phyloP scores from a whole-genome alignment of 73 alveolate species.

The Paramecium sexaurelia region DNA sequence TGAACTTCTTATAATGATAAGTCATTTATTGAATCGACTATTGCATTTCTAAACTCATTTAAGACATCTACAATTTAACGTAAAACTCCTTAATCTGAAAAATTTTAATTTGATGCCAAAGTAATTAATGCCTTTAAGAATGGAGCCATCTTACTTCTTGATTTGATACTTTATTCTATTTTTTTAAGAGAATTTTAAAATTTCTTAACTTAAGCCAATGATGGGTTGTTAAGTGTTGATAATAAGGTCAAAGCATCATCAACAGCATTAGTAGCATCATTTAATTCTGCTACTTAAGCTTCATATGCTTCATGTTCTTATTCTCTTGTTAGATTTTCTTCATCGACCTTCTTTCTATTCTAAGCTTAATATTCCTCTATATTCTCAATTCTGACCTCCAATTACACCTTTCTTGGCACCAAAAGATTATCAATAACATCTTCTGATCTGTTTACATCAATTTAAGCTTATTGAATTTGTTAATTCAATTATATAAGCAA shows the following conservation, averaged over 20 bases:
- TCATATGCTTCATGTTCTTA: constrained; percentile 28
- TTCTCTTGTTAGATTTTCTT: constrained; percentile 6
- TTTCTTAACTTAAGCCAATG: constrained; percentile 24
- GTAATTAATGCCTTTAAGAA: constrained; percentile 31
- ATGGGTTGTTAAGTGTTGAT: constrained; percentile 6
- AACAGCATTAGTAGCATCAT: constrained; percentile 36
- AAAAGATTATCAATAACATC: not conserved
- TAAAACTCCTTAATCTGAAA: constrained; percentile 3
- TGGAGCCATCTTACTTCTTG: constrained; percentile 50
- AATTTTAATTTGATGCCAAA: constrained; percentile 33
- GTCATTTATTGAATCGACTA: constrained; percentile 37
- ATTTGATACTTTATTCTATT: not conserved
- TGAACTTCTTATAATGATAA: not conserved
- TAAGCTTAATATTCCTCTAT: not conserved
- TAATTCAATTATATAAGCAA: not conserved
- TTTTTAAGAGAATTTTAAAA: constrained; percentile 39
- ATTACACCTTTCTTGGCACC: not conserved
- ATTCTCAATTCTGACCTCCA: not conserved
- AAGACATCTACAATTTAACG: not conserved
- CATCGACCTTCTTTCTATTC: constrained; percentile 1
- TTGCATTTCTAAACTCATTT: constrained; percentile 47
- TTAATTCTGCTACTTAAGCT: constrained; percentile 22
- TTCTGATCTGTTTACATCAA: constrained; percentile 5
- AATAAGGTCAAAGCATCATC: constrained; percentile 21
- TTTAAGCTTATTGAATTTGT: not conserved